Conservation (phyloP, 2,329 filamentous ascomycete genomes). For the Verticillium zaregamsianum region DNA sequence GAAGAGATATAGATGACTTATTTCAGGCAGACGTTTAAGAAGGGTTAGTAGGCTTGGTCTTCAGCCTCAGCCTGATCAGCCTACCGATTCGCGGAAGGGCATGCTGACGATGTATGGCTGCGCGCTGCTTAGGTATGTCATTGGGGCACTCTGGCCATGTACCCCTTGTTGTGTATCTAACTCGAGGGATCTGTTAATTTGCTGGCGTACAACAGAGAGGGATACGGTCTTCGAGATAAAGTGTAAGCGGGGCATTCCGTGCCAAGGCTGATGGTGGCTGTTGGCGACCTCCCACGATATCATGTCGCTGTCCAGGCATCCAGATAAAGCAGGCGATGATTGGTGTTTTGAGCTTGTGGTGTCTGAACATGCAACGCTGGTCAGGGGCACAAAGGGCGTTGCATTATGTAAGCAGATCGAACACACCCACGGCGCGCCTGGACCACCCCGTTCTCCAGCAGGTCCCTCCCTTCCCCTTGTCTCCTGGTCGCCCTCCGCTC, state of each 20-base stretch:
- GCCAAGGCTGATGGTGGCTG: not conserved
- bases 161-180: not conserved
- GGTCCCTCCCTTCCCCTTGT: not conserved
- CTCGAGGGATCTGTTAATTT: not conserved
- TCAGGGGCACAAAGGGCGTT: not conserved
- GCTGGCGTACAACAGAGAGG: not conserved
- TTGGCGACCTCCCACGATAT: not conserved
- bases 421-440: no score
- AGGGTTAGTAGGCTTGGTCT: not conserved
- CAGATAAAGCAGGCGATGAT: constrained; percentile 21
- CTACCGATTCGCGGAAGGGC: not conserved
- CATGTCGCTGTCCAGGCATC: constrained; percentile 22
- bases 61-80: not conserved
- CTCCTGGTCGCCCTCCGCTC: not conserved
- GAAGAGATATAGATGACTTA: not conserved
- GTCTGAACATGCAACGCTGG: not conserved
- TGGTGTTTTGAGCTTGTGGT: constrained; percentile 16
- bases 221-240: not conserved
- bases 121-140: no score
- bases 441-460: not conserved
- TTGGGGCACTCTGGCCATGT: not conserved
- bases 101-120: not conserved
- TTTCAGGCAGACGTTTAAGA: not conserved
- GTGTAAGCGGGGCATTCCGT: not conserved
- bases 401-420: no score